These are phyloP conservation scores for Russula sp. DNA, from an alignment of 768 basidiomycete species.

Conservation along the genomic window DNA sequence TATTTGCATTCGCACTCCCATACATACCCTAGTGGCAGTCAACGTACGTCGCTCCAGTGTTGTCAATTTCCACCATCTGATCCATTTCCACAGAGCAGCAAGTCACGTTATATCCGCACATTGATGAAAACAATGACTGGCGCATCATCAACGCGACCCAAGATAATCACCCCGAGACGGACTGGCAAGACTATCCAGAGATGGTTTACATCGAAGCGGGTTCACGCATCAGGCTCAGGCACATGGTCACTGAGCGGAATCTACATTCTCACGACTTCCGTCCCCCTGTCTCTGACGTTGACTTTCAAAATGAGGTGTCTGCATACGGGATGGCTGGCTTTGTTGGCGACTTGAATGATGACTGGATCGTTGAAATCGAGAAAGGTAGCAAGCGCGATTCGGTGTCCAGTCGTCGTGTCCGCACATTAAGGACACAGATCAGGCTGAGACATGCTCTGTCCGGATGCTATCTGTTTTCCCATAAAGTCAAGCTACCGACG, in stretches of 20 bases:
- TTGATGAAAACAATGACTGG: constrained; percentile 96
- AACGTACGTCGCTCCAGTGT: constrained; percentile 50
- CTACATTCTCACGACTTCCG: constrained; percentile 95
- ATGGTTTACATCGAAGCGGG: constrained; percentile 58
- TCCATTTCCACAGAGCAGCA: constrained; percentile 71
- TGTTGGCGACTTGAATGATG: constrained; percentile 85
- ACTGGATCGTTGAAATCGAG: constrained; percentile 86
- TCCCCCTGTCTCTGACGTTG: constrained; percentile 93
- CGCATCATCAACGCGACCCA: constrained; percentile 69
- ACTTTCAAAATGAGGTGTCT: constrained; percentile 98
- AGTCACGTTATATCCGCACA: constrained; percentile 96
- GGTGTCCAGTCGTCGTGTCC: constrained; percentile 60
- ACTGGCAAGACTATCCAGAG: constrained; percentile 43
- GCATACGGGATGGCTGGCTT: constrained; percentile 86
- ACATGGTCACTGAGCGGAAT: constrained; percentile 71
- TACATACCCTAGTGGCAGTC: constrained; percentile 82
- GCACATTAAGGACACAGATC: constrained; percentile 78
- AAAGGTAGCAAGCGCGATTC: constrained; percentile 54
- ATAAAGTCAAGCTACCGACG: constrained; percentile 95
- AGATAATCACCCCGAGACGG: constrained; percentile 35
- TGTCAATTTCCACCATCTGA: not conserved
- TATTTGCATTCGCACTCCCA: constrained; percentile 94
- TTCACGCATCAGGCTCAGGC: constrained; percentile 72
- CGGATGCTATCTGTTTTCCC: constrained; percentile 95
- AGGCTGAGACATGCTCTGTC: constrained; percentile 76